Evolutionary conservation across 306 rosid genomes (phyloP).

Genomic region (Ceratonia siliqua): DNA sequence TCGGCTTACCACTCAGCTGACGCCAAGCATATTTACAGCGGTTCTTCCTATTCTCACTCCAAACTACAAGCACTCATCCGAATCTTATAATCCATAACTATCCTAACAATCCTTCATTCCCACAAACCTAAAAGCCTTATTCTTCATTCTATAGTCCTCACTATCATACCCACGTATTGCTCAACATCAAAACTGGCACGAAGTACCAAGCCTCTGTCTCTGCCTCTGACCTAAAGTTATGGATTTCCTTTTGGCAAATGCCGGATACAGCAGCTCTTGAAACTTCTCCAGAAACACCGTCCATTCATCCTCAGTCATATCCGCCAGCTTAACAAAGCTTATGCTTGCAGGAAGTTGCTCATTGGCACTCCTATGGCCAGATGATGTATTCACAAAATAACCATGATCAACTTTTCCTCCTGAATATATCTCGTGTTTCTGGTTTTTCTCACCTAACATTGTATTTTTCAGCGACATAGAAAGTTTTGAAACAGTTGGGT

Average conservation of each 20-base stretch:
- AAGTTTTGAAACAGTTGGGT: constrained; percentile 53
- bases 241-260: constrained; percentile 70
- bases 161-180: constrained; percentile 45
- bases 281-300: constrained; percentile 71
- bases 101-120: constrained; percentile 49
- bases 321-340: constrained; percentile 79
- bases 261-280: constrained; percentile 73
- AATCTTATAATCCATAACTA: constrained; percentile 48
- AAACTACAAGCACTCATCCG: constrained; percentile 44
- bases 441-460: constrained; percentile 58
- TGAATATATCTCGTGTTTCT: constrained; percentile 40
- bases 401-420: constrained; percentile 64
- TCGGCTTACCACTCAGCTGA: constrained; percentile 45
- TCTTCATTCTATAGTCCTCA: constrained; percentile 38
- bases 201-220: constrained; percentile 97
- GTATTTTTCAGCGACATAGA: constrained; percentile 67
- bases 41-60: constrained; percentile 46
- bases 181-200: constrained; percentile 96
- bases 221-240: constrained; percentile 77
- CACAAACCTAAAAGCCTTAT: constrained; percentile 49
- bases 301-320: constrained; percentile 86
- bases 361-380: constrained; percentile 84
- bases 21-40: constrained; percentile 68
- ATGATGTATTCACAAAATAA: constrained; percentile 56
- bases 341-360: constrained; percentile 91